Evolutionary conservation across 352 stramenopile genomes (phyloP).

Genomic region (Phytophthora palmivora): DNA sequence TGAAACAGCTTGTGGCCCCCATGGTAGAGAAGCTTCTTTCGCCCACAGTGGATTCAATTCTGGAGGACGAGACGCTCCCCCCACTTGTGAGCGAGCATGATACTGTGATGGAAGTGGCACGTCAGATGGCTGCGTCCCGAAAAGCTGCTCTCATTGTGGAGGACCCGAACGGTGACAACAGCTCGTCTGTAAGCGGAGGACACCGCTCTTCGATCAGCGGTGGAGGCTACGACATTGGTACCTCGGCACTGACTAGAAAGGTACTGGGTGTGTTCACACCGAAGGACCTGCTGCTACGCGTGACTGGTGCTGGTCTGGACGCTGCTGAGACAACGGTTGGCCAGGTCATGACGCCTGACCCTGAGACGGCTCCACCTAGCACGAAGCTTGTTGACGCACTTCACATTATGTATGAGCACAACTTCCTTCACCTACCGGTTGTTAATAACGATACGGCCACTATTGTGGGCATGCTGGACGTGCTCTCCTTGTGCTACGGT

Average conservation of each 20-base stretch:
- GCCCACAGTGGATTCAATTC: slow-evolving; percentile 82
- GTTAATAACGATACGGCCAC: slow-evolving; percentile 82
- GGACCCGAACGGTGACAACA: slow-evolving; percentile 54
- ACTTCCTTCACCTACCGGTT: slow-evolving; percentile 97
- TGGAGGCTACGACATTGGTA: slow-evolving; percentile 54
- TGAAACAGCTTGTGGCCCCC: slow-evolving; percentile 78
- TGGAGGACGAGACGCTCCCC: slow-evolving; percentile 80
- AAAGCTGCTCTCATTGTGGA: slow-evolving; percentile 88
- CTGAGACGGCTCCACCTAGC: slow-evolving; percentile 92
- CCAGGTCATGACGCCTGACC: slow-evolving; percentile 97
- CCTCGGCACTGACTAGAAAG: slow-evolving; percentile 56
- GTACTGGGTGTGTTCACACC: slow-evolving; percentile 97
- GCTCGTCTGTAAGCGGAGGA: slow-evolving; percentile 43
- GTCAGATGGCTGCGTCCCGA: slow-evolving; percentile 83
- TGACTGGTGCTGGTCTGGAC: slow-evolving; percentile 93
- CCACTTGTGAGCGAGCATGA: slow-evolving; percentile 80
- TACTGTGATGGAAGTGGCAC: slow-evolving; percentile 86
- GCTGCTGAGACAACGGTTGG: slow-evolving; percentile 90
- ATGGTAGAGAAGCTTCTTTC: slow-evolving; percentile 91
- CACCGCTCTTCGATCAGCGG: slow-evolving; percentile 44
- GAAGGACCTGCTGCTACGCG: slow-evolving; percentile 97
- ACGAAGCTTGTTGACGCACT: slow-evolving; percentile 96
- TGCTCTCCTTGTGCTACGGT: slow-evolving; percentile 89
- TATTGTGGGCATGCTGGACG: slow-evolving; percentile 88
- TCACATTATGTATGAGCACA: slow-evolving; percentile 98